Evolutionary conservation across 441 rosid genomes (phyloP), one percentile per base, ranked within the genome.

Genomic region (Biscutella auriculata): DNA sequence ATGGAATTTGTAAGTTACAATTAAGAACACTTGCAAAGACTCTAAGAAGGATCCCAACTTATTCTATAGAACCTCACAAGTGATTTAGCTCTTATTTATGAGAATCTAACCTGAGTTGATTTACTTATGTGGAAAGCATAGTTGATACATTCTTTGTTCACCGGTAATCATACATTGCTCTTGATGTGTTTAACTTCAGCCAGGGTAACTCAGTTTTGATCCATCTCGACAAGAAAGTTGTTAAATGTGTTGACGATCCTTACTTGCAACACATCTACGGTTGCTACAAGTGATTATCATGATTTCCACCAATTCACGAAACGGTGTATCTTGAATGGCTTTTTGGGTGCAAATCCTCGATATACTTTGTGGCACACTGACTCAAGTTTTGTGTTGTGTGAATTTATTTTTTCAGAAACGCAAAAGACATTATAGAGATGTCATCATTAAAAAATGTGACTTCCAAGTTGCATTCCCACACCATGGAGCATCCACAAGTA

Each of bases 151-250:
- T 62, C 45, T 37, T 40, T 63, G 9, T 32, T 30, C 8, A 5
- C 19, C 10, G 2, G 21, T 13, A 9, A 36, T 54, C 25, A 39
- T 43, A 11, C 12, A 28, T 0, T 52, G 25, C 12, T 21, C 30
- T 49, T 53, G 11, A 13, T 30, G 40, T 39, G 17, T 42, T 42
- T 58, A 36, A 63, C 68, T 53, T 59, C 73, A 88, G 95, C 97
- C 14, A 88, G 84, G 95, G 90, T 87, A 26, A 75, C 84, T 27
- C 75, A 87, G 71, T 82, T 60, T 70, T 58, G 84, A 32, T 88
- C 95, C 36, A 88, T 93, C 43, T 88, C 95, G 27, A 71, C 95
- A 8, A 79, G 92, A 50, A 83, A 93, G 68, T 75, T 93, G 50
- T 75, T 95, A 9, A 79, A 79, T 30, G 90, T 95, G 25, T 69